These are phyloP conservation scores for Colletotrichum theobromicola DNA, from an alignment of 2,329 filamentous ascomycete species.

Conservation along the genomic window DNA sequence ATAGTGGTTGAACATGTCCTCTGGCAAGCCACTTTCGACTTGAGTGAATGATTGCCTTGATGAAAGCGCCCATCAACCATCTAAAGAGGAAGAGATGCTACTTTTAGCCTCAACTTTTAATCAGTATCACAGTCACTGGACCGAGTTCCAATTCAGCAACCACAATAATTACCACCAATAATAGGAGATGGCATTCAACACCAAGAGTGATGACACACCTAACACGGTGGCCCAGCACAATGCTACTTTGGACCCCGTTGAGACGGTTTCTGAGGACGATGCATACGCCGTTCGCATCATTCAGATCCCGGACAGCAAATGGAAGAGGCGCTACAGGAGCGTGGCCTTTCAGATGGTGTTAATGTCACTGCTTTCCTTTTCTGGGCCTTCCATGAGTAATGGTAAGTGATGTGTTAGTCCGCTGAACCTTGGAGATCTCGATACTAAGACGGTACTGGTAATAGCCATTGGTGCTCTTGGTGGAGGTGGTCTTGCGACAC, in stretches of 20 bases:
- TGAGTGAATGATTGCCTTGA: background rate
- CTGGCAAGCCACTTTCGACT: background rate
- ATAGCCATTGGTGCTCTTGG: background rate
- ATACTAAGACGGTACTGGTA: background rate
- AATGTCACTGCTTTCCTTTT: background rate
- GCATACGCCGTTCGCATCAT: background rate
- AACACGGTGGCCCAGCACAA: background rate
- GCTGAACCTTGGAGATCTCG: rapidly evolving
- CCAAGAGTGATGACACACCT: background rate
- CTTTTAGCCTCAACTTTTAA: background rate
- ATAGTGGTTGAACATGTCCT: background rate
- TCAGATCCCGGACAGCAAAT: background rate
- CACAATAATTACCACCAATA: background rate
- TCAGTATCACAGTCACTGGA: background rate
- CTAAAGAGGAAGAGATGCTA: background rate
- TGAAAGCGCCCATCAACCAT: background rate
- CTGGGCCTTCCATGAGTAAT: background rate
- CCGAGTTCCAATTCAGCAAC: background rate
- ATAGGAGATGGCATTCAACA: background rate
- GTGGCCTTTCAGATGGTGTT: background rate
- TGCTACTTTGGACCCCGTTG: background rate
- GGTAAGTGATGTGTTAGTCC: rapidly evolving
- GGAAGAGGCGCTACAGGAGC: background rate
- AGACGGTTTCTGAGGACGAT: background rate
- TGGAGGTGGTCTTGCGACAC: background rate